Percentiles rank a stretch among this genome's conserved stretches.
These are phyloP conservation scores for Anisodus tanguticus DNA, from an alignment of 257 asterid genomes.

Conservation along the genomic window DNA sequence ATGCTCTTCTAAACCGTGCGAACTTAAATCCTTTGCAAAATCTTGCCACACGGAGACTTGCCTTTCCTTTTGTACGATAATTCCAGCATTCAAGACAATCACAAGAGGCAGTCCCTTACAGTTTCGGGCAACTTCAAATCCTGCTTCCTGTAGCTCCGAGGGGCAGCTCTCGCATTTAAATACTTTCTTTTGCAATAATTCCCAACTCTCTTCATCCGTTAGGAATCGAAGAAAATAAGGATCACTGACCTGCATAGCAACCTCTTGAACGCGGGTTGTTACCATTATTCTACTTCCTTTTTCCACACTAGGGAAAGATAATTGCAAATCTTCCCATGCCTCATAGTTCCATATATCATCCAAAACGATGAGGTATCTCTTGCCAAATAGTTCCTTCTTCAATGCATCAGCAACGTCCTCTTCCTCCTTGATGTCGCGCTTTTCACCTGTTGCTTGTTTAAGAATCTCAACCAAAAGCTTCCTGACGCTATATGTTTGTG, in stretches of 20 bases:
- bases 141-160: not conserved
- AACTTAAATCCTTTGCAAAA: slow-evolving; percentile 15
- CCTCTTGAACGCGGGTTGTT: not conserved
- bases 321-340: slow-evolving; percentile 10
- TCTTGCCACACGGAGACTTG: not conserved
- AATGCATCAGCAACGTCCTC: not conserved
- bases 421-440: not conserved
- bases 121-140: not conserved
- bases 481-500: not conserved
- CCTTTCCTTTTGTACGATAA: not conserved
- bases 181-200: slow-evolving; percentile 19
- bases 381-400: not conserved
- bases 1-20: slow-evolving; percentile 13
- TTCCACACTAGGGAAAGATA: not conserved
- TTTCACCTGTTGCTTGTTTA: not conserved
- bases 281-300: slow-evolving; percentile 27
- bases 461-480: not conserved
- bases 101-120: slow-evolving; percentile 30
- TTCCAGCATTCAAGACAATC: slow-evolving; percentile 21
- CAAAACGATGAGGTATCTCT: slow-evolving; percentile 16
- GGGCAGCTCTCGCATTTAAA: not conserved
- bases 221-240: not conserved
- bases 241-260: not conserved
- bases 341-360: slow-evolving; percentile 26
- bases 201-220: not conserved